Conservation (phyloP, 208 protist species). For the Tritrichomonas musculus region DNA sequence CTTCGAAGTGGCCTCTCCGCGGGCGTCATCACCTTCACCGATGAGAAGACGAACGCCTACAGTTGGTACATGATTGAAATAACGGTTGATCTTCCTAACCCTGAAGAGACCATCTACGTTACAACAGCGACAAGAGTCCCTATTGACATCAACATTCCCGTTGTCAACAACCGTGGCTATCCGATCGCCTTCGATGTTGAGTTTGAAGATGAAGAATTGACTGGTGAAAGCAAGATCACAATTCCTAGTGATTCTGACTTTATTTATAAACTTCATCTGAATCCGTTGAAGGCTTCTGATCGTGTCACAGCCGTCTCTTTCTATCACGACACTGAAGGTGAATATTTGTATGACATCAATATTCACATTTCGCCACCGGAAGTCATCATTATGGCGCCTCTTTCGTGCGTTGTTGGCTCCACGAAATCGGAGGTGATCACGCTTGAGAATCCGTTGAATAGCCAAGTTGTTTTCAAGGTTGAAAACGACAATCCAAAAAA, state of each 20-base stretch:
- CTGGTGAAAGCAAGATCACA: neutral
- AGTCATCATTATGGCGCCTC: neutral
- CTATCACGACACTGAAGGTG: conserved; percentile 9
- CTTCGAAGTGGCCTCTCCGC: neutral
- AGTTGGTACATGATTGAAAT: neutral
- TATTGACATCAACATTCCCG: neutral
- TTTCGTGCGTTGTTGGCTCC: neutral
- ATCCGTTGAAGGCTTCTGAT: neutral
- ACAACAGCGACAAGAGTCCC: neutral
- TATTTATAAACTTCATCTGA: neutral
- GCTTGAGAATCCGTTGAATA: neutral
- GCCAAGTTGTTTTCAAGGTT: neutral
- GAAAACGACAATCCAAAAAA: neutral
- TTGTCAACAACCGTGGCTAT: neutral
- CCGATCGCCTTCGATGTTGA: neutral
- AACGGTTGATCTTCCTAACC: neutral
- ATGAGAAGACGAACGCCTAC: neutral
- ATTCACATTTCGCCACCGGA: neutral
- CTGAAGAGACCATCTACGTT: neutral
- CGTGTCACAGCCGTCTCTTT: neutral
- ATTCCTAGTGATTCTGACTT: neutral
- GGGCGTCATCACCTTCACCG: neutral
- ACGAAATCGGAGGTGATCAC: neutral
- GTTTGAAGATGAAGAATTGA: neutral
- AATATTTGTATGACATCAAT: conserved; percentile 8